Conservation (phyloP, 345 rosid species). For the Salix suchowensis region DNA sequence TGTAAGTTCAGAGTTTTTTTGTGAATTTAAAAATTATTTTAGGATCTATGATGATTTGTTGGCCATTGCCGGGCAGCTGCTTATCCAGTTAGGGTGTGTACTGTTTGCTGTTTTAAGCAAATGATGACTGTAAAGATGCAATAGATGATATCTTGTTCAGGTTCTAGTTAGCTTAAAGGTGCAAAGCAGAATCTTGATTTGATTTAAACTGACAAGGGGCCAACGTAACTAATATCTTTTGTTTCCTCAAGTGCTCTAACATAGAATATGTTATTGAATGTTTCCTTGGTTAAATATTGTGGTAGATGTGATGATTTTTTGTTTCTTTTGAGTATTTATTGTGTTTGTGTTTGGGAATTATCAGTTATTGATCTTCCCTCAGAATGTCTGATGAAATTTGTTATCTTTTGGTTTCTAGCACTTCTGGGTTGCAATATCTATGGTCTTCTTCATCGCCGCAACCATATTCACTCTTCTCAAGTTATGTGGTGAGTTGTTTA, state of each 20-base stretch:
- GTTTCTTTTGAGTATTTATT: not conserved
- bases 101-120: not conserved
- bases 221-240: not conserved
- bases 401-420: constrained; percentile 52
- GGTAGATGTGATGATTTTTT: not conserved
- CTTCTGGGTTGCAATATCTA: constrained; percentile 89
- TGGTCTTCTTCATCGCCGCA: constrained; percentile 90
- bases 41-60: not conserved
- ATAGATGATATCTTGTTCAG: not conserved
- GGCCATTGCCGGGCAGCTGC: not conserved
- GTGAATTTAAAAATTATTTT: constrained; percentile 1
- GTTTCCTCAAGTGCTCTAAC: not conserved
- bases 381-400: constrained; percentile 17
- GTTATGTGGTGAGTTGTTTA: constrained; percentile 60
- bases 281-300: not conserved
- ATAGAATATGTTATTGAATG: not conserved
- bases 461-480: constrained; percentile 83
- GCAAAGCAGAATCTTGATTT: not conserved
- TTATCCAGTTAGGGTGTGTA: not conserved
- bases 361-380: not conserved
- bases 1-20: constrained; percentile 40
- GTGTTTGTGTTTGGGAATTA: not conserved
- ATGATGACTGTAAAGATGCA: not conserved
- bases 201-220: not conserved
- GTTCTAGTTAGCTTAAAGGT: not conserved